Evolutionary conservation across 768 basidiomycete species (phyloP).

Genomic region (Boletus subcaerulescens): DNA sequence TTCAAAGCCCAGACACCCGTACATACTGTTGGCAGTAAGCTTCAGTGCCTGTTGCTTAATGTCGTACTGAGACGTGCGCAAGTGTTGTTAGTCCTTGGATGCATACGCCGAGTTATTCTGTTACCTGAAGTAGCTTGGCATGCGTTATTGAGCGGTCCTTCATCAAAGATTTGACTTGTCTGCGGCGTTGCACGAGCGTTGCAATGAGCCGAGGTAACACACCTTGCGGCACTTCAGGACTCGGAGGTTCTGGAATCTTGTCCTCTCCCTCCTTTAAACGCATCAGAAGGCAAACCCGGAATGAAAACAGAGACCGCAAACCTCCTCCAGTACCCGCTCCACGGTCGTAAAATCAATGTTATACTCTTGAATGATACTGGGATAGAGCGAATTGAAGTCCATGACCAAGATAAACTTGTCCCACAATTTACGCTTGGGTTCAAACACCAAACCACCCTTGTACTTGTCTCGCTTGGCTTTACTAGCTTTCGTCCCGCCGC

Average conservation of each 20-base stretch:
- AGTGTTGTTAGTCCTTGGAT: neutral
- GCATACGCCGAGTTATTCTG: constrained; percentile 2
- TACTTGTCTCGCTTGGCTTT: constrained; percentile 90
- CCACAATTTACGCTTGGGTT: constrained; percentile 94
- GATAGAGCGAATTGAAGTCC: constrained; percentile 99
- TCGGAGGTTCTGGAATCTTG: constrained; percentile 86
- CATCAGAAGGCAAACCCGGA: neutral
- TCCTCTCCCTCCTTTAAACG: constrained; percentile 60
- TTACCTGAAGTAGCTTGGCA: constrained; percentile 81
- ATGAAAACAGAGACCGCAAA: constrained; percentile 19
- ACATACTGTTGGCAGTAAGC: constrained; percentile 99
- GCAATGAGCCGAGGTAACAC: constrained; percentile 97
- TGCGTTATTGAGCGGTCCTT: constrained; percentile 74
- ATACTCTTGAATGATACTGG: constrained; percentile 98
- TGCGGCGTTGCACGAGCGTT: constrained; percentile 87
- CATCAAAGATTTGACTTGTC: constrained; percentile 92
- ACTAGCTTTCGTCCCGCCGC: constrained; percentile 40
- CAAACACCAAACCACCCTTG: constrained; percentile 97
- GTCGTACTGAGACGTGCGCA: constrained; percentile 61
- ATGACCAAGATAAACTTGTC: constrained; percentile 97
- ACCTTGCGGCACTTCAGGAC: constrained; percentile 67
- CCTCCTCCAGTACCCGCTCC: constrained; percentile 63
- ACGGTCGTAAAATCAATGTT: constrained; percentile 99
- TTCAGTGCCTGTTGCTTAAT: constrained; percentile 97
- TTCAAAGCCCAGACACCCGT: constrained; percentile 97